A percentile compares a stretch with the other conserved stretches of the same genome.
phyloP scores from a whole-genome alignment of 2,329 filamentous ascomycete genomes.

The Madurella fahalii region DNA sequence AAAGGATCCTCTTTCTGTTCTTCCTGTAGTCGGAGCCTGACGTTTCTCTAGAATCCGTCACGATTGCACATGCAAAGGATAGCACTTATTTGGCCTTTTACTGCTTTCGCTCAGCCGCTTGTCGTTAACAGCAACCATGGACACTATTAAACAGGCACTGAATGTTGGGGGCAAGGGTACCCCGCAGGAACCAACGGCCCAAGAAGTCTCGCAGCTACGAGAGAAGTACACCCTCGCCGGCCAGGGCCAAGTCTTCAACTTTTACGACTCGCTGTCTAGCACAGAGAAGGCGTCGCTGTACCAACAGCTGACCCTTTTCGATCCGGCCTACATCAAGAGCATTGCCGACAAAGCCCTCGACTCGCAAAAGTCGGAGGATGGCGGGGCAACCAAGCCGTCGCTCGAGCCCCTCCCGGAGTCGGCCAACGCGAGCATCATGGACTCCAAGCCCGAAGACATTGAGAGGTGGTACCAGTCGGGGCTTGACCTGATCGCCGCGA shows the following conservation, averaged over 20 bases:
- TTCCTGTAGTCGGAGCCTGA: background rate
- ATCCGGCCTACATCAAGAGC: conserved; percentile 82
- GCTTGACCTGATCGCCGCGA: conserved; percentile 73
- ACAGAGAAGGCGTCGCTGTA: conserved; percentile 74
- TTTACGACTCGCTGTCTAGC: conserved; percentile 73
- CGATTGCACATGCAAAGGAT: too few species aligned
- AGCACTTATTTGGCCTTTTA: too few species aligned
- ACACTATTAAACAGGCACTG: background rate
- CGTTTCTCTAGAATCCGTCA: background rate
- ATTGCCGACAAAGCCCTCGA: conserved; percentile 79
- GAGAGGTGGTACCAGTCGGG: conserved; percentile 80
- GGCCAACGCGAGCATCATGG: conserved; percentile 84
- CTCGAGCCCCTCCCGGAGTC: conserved; percentile 86
- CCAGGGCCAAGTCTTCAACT: conserved; percentile 81
- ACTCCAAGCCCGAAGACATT: conserved; percentile 75
- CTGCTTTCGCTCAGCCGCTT: background rate
- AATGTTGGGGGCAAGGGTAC: background rate
- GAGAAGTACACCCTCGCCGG: conserved; percentile 69
- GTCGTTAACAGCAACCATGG: background rate
- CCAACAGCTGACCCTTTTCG: conserved; percentile 75
- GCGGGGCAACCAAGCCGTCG: conserved; percentile 43
- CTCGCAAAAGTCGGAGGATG: conserved; percentile 61
- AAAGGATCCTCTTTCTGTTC: background rate
- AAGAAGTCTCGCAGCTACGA: conserved; percentile 64
- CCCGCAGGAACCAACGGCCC: conserved; percentile 51